Evolutionary conservation across 2,329 filamentous ascomycete species (phyloP), one percentile per base, ranked within the genome.

Genomic region (Aspergillus intermedius): DNA sequence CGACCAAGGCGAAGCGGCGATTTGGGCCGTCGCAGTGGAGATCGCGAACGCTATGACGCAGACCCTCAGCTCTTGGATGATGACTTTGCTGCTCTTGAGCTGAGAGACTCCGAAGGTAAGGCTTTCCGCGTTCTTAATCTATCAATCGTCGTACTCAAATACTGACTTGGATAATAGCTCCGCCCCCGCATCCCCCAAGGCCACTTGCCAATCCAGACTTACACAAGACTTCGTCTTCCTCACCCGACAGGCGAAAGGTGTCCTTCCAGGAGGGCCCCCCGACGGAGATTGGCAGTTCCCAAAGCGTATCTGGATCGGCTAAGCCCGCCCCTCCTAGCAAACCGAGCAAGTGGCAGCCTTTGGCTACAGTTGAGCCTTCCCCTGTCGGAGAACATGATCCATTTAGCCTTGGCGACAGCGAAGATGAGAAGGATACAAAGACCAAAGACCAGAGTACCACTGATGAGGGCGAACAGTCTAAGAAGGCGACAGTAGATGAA

Each of bases 281-380:
- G 2, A 88, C 94, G 60, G 89, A 95, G 62, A 91, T 95, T 42
- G 80, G 85, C 58, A 83, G 77, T 30, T 66, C 86, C 50, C 93
- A 94, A 64, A 81, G 84, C 49, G 75, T 79, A 9, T 80, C 83
- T 65, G 65, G 72, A 73, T 46, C 76, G 69, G 23, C 74, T 74
- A 56, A 82, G 77, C 69, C 81, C 77, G 63, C 70, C 57, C 66
- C 74, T 43, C 61, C 66, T 4, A 71, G 74, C 56, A 93, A 90
- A 73, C 71, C 81, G 42, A 96, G 91, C 79, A 98, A 98, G 74
- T 98, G 93, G 93, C 91, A 98, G 69, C 91, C 93, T 8, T 74
- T 98, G 59, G 89, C 91, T 10, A 79, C 85, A 0, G 83, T 96
- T 12, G 88, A 94, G 55, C 89, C 91, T 1, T 85, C 81, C 54